Percentiles rank a stretch among this genome's conserved stretches.
These are phyloP conservation scores for Pythium coloratum DNA, from an alignment of 352 stramenopile genomes.

Conservation along the genomic window DNA sequence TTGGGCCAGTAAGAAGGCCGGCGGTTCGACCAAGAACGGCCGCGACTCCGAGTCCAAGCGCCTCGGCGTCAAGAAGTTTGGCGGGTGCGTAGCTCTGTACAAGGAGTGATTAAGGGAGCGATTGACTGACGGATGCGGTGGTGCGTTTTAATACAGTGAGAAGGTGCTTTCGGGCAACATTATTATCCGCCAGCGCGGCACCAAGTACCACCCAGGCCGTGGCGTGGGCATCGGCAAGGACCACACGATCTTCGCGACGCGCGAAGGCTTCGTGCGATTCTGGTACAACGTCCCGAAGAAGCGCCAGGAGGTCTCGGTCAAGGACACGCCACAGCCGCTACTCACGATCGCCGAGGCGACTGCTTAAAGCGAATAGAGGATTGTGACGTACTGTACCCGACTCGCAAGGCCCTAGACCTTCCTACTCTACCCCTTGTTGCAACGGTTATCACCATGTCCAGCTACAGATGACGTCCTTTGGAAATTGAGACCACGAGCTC, in stretches of 20 bases:
- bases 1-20: constrained; percentile 96
- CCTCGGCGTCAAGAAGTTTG: constrained; percentile 97
- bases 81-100: constrained; percentile 52
- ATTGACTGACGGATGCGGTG: constrained; percentile 1
- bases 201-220: constrained; percentile 93
- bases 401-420: too few relatives aligned
- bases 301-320: constrained; percentile 85
- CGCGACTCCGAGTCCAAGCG: constrained; percentile 96
- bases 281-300: constrained; percentile 88
- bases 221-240: constrained; percentile 94
- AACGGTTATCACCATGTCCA: too few relatives aligned
- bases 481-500: too few relatives aligned
- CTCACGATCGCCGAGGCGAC: constrained; percentile 23
- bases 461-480: too few relatives aligned
- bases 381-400: constrained; percentile 14
- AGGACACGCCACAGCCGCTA: constrained; percentile 65
- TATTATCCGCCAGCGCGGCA: constrained; percentile 97
- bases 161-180: constrained; percentile 94
- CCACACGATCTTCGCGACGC: constrained; percentile 92
- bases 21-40: constrained; percentile 97
- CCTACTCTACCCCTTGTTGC: too few relatives aligned
- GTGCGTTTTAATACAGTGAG: constrained; percentile 41
- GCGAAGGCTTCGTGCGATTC: constrained; percentile 90
- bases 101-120: background rate
- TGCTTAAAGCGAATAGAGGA: constrained; percentile 29